phyloP scores from a whole-genome alignment of 2,329 filamentous ascomycete genomes.

The Teratosphaeria viscida region DNA sequence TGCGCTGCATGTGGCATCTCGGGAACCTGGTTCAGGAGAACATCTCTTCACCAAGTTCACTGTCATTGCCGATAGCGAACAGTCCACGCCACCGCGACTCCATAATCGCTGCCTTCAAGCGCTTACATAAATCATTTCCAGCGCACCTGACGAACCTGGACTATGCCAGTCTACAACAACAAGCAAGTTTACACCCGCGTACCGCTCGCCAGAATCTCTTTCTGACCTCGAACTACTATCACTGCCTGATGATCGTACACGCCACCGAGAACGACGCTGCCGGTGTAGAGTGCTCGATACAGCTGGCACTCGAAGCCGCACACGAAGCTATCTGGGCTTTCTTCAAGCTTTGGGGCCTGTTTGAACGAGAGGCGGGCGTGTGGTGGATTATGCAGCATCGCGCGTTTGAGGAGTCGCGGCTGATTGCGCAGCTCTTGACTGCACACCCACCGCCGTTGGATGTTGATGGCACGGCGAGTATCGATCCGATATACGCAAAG shows the following conservation, averaged over 20 bases:
- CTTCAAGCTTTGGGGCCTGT: constrained; percentile 59
- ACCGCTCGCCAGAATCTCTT: constrained; percentile 66
- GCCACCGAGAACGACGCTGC: constrained; percentile 55
- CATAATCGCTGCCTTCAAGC: constrained; percentile 58
- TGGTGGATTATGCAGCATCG: constrained; percentile 82
- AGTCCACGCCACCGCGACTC: constrained; percentile 59
- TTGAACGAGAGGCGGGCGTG: constrained; percentile 61
- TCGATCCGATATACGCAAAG: constrained; percentile 22
- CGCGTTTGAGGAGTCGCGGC: constrained; percentile 60
- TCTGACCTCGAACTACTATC: constrained; percentile 71
- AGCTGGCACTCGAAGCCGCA: constrained; percentile 62
- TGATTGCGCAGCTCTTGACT: constrained; percentile 17
- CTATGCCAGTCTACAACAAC: constrained; percentile 45
- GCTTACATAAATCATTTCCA: constrained; percentile 64
- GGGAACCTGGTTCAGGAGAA: constrained; percentile 69
- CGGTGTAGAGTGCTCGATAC: constrained; percentile 45
- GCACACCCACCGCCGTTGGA: constrained; percentile 2
- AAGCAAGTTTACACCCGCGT: constrained; percentile 52
- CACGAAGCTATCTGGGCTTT: constrained; percentile 65
- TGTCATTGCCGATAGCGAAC: constrained; percentile 60
- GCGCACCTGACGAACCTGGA: constrained; percentile 60
- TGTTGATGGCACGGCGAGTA: neutral
- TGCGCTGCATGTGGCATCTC: constrained; percentile 67
- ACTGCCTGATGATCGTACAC: constrained; percentile 71
- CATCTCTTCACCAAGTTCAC: constrained; percentile 63